Evolutionary conservation across 2,329 filamentous ascomycete genomes (phyloP), one percentile per base, ranked within the genome.

Genomic region (Saccharata proteae): DNA sequence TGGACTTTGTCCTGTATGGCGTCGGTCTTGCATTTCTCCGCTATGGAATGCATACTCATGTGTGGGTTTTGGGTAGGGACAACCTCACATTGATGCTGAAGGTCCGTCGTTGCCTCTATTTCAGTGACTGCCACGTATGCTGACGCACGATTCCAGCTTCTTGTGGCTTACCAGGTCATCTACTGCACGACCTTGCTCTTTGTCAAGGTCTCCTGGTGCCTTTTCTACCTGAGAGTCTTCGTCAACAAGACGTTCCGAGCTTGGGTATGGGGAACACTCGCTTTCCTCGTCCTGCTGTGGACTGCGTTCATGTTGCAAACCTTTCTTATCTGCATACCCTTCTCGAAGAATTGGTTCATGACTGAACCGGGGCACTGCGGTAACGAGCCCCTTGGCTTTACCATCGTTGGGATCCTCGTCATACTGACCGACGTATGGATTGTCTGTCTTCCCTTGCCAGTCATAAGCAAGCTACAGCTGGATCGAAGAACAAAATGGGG

Each of bases 301-400:
- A 6, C 22, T 5, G 31, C 28, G 1, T 30, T 31, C 26, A 37
- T 37, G 32, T 18, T 37, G 17, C 25, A 35, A 16, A 43, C 48
- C 6, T 41, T 48, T 35, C 42, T 58, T 21, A 52, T 58, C 29
- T 61, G 56, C 38, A 44, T 34, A n/a, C 57, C 57, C 2, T 43
- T 60, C 17, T 43, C 47, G 6, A 50, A 48, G 29, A 53, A 48
- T 27, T 60, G 56, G 55, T 40, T 57, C 32, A 48, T 39, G 17
- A 35, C 40, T 11, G 48, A 51, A 23, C 44, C 42, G 8, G 48
- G 43, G 13, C 38, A 42, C 5, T 59, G 48, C 33, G 50, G 49
- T 15, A 46, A 51, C 41, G 42, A 48, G 28, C 34, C 34, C 21
- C 21, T 35, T 14, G 35, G 32, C 9, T 39, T 33, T 22, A 30